Percentiles rank a stretch among this genome's conserved stretches.
Conservation (phyloP, 805 yeast species). For the Candida corydali region DNA sequence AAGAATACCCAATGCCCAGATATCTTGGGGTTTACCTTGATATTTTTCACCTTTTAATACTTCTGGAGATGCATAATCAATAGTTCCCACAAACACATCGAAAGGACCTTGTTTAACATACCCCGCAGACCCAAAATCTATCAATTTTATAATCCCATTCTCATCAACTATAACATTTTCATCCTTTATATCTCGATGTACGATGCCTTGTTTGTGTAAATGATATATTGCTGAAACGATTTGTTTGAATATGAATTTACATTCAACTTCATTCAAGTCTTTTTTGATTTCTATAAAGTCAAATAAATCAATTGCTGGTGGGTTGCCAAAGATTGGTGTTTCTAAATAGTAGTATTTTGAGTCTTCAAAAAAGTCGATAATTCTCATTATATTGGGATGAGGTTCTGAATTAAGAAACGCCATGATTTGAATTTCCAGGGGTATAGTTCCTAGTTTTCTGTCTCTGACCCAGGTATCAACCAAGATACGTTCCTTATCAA, state of each 20-base stretch:
- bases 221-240: conserved; percentile 75
- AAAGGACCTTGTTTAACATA: conserved; percentile 89
- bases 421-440: conserved; percentile 94
- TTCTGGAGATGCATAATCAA: conserved; percentile 97
- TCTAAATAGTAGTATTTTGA: conserved; percentile 84
- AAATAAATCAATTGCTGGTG: conserved; percentile 89
- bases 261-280: conserved; percentile 75
- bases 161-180: conserved; percentile 89
- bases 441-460: conserved; percentile 84
- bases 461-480: conserved; percentile 98
- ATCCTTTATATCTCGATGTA: conserved; percentile 93
- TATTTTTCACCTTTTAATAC: conserved; percentile 85
- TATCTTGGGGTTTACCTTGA: conserved; percentile 91
- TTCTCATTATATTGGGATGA: conserved; percentile 81
- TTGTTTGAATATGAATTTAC: conserved; percentile 74
- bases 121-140: conserved; percentile 96
- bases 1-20: conserved; percentile 94
- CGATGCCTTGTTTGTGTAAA: conserved; percentile 80
- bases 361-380: conserved; percentile 92
- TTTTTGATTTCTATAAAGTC: conserved; percentile 86
- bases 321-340: conserved; percentile 83
- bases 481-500: conserved; percentile 85
- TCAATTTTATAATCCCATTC: conserved; percentile 74
- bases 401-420: conserved; percentile 71
- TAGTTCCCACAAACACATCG: conserved; percentile 95